These are phyloP conservation scores for Roridomyces roridus DNA, from an alignment of 768 basidiomycete genomes.

Conservation along the genomic window DNA sequence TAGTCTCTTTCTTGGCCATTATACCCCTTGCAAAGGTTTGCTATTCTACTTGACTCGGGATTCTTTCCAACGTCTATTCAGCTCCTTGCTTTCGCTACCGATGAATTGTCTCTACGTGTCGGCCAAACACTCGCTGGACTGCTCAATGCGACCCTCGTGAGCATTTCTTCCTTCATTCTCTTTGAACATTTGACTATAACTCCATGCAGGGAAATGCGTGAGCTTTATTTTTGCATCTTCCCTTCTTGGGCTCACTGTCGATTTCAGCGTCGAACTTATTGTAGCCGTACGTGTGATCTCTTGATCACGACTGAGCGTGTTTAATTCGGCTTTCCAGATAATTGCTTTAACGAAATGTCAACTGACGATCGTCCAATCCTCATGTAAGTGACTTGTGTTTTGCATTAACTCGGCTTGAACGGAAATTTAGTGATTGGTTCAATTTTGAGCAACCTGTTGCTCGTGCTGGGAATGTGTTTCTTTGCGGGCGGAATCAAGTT, in stretches of 20 bases:
- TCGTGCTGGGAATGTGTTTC: slow-evolving; percentile 74
- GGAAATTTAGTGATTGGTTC: slow-evolving; percentile 57
- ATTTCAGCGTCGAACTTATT: slow-evolving; percentile 46
- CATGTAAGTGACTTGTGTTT: slow-evolving; percentile 42
- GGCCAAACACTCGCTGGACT: slow-evolving; percentile 68
- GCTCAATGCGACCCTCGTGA: slow-evolving; percentile 67
- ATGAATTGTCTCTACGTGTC: slow-evolving; percentile 66
- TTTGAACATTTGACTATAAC: too few species aligned
- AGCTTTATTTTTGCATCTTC: background rate
- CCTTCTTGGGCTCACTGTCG: background rate
- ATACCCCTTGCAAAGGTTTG: slow-evolving; percentile 64
- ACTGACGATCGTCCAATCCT: slow-evolving; percentile 64
- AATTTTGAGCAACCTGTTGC: slow-evolving; percentile 64
- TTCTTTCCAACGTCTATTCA: slow-evolving; percentile 21
- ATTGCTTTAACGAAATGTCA: slow-evolving; percentile 37
- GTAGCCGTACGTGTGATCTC: slow-evolving; percentile 51
- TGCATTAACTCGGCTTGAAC: too few species aligned
- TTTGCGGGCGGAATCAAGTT: slow-evolving; percentile 63
- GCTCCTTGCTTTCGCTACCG: slow-evolving; percentile 70
- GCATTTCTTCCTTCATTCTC: background rate
- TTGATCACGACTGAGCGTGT: background rate
- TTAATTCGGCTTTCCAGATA: slow-evolving; percentile 8
- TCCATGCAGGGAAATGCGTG: slow-evolving; percentile 33
- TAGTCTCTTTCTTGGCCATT: slow-evolving; percentile 55
- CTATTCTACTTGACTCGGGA: background rate